Evolutionary conservation across 1,284 basidiomycete genomes (phyloP), one percentile per base, ranked within the genome.

Genomic region (Marasmius tenuissimus): DNA sequence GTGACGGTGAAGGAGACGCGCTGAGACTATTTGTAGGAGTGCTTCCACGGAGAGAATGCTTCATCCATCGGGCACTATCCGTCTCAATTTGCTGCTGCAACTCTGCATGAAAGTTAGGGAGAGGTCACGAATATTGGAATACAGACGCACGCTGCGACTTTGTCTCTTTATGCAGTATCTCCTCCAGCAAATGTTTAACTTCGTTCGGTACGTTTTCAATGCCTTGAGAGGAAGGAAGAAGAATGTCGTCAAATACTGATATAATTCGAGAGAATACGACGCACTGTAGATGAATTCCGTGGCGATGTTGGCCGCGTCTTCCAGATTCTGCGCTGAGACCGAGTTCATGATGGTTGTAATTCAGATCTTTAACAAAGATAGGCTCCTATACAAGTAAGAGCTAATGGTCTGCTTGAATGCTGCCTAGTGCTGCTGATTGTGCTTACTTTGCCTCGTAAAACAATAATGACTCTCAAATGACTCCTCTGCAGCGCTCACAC

Each of bases 161-260:
- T 38, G 71, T 71, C 59, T 87, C 86, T 69, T 83, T 86, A 64
- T 82, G 81, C 62, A 82, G 83, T 58, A 93, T 92, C 73, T 93
- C 91, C 55, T 86, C 82, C 11, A 92, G 77, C 9, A 93, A 76
- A 70, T 87, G 87, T 38, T 85, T 84, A 7, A 92, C 84, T 72
- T 93, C 91, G 59, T 81, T 83, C 0, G 89, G 88, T 49, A 93
- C 77, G 70, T 92, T 93, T 66, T 93, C 91, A 35, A 93, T 78
- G 67, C 85, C 91, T 91, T 70, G 37, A 63, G 63, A 65, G 20
- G 61, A 45, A 57, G 18, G 16, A 64, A 57, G 27, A 60, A 37
- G 53, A 27, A 57, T 48, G 16, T n/a, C 38, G 16, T 47, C 34
- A 39, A 27, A 37, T 45, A 45, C 48, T 35, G n/a, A 33, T 48